A percentile compares a stretch with the other conserved stretches of the same genome.
Conservation (phyloP, 805 yeast genomes). For the Ogataea salicorniae region DNA sequence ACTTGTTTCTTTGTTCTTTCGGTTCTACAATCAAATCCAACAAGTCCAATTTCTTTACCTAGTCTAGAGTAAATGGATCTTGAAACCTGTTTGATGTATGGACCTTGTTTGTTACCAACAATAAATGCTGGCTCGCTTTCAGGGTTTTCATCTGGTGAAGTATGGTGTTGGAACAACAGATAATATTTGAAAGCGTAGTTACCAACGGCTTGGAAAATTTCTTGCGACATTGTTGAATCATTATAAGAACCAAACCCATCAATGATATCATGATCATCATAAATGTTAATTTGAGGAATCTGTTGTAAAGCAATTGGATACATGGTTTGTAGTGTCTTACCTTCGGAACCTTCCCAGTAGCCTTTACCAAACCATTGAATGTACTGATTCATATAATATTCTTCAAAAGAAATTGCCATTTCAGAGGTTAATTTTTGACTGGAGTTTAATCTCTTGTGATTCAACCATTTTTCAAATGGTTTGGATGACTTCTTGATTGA, state of each 20-base stretch:
- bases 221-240: slow-evolving; percentile 66
- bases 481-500: slow-evolving; percentile 58
- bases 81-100: slow-evolving; percentile 59
- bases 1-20: slow-evolving; percentile 68
- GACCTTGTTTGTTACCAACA: slow-evolving; percentile 51
- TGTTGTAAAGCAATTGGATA: slow-evolving; percentile 74
- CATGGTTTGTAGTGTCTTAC: slow-evolving; percentile 59
- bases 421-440: slow-evolving; percentile 38
- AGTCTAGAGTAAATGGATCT: slow-evolving; percentile 69
- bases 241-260: slow-evolving; percentile 93
- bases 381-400: slow-evolving; percentile 70
- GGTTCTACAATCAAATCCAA: slow-evolving; percentile 90
- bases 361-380: slow-evolving; percentile 89
- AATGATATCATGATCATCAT: slow-evolving; percentile 93
- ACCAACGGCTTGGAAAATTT: slow-evolving; percentile 69
- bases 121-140: slow-evolving; percentile 56
- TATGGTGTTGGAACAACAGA: slow-evolving; percentile 88
- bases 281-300: slow-evolving; percentile 82
- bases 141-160: slow-evolving; percentile 40
- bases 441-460: slow-evolving; percentile 44
- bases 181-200: slow-evolving; percentile 78
- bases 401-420: slow-evolving; percentile 49
- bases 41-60: slow-evolving; percentile 66
- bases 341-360: slow-evolving; percentile 66
- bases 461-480: slow-evolving; percentile 58